Evolutionary conservation across 2,329 filamentous ascomycete species (phyloP).

Genomic region (Aspergillus sp.): DNA sequence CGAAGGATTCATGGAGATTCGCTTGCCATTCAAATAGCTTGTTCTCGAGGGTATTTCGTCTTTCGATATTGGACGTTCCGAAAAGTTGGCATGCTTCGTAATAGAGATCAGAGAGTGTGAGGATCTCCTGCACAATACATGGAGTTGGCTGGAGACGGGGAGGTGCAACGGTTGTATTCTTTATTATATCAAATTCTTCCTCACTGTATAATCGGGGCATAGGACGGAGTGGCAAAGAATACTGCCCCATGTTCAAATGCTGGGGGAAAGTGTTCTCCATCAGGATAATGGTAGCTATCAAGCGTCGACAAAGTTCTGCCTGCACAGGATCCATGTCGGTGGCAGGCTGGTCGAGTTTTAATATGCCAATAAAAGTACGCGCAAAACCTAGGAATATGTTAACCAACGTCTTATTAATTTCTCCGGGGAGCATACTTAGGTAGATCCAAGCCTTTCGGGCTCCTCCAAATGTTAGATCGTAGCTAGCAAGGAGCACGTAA

Average conservation of each 20-base stretch:
- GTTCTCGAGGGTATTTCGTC: too few relatives aligned
- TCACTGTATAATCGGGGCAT: not conserved
- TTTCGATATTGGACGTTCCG: too few relatives aligned
- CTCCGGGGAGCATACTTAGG: not conserved
- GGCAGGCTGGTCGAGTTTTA: not conserved
- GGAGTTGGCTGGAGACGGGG: too few relatives aligned
- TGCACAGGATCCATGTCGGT: not conserved
- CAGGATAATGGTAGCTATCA: not conserved
- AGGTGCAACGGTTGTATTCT: too few relatives aligned
- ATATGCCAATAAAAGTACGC: not conserved
- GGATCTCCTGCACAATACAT: too few relatives aligned
- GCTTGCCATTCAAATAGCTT: too few relatives aligned
- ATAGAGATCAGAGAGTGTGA: not conserved
- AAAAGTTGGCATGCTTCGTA: too few relatives aligned
- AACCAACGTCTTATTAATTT: not conserved
- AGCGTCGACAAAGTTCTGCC: not conserved
- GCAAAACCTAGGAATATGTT: not conserved
- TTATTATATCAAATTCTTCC: not conserved
- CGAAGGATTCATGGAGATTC: too few relatives aligned
- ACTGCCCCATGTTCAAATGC: not conserved
- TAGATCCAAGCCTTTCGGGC: not conserved
- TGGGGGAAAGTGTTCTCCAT: not conserved
- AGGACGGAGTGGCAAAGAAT: not conserved
- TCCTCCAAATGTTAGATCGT: not conserved
- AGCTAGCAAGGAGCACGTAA: not conserved